phyloP scores from a whole-genome alignment of 1,284 basidiomycete genomes.

The Abortiporus biennis region DNA sequence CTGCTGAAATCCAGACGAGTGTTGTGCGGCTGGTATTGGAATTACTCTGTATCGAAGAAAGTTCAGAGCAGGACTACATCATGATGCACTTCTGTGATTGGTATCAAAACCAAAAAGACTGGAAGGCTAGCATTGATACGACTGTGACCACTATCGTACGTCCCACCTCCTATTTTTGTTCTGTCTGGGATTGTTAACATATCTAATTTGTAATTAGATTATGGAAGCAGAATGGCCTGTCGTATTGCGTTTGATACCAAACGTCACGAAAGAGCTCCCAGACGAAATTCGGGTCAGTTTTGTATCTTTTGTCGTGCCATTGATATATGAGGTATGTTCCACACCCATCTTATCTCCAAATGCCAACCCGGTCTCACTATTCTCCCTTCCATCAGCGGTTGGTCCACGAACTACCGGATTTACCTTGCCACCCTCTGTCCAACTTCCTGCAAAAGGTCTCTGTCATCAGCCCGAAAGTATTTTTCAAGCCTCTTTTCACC shows the following conservation, averaged over 20 bases:
- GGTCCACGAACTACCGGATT: slow-evolving; percentile 40
- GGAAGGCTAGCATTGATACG: slow-evolving; percentile 38
- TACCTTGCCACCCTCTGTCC: slow-evolving; percentile 37
- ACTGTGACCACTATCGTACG: slow-evolving; percentile 36
- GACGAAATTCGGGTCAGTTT: slow-evolving; percentile 35
- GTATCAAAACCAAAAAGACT: slow-evolving; percentile 31
- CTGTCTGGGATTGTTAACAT: slow-evolving; percentile 1
- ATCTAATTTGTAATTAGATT: slow-evolving; percentile 28
- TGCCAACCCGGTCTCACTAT: slow-evolving; percentile 13
- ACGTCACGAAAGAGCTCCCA: slow-evolving; percentile 36
- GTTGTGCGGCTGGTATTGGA: slow-evolving; percentile 34
- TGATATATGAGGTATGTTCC: slow-evolving; percentile 42
- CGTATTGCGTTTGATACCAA: slow-evolving; percentile 32
- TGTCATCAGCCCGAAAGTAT: slow-evolving; percentile 51
- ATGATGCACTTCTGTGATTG: slow-evolving; percentile 33
- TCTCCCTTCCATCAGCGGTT: slow-evolving; percentile 30
- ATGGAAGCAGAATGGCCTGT: slow-evolving; percentile 35
- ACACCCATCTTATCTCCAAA: not conserved
- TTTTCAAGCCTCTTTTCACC: slow-evolving; percentile 72
- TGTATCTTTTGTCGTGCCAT: slow-evolving; percentile 32
- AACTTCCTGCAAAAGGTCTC: slow-evolving; percentile 47
- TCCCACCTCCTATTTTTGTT: slow-evolving; percentile 1
- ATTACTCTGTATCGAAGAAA: slow-evolving; percentile 30
- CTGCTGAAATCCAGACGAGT: slow-evolving; percentile 19
- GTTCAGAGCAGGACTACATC: slow-evolving; percentile 20